Evolutionary conservation across 1,139 yeast species (phyloP).

Genomic region (Yamadazyma friedrichii): DNA sequence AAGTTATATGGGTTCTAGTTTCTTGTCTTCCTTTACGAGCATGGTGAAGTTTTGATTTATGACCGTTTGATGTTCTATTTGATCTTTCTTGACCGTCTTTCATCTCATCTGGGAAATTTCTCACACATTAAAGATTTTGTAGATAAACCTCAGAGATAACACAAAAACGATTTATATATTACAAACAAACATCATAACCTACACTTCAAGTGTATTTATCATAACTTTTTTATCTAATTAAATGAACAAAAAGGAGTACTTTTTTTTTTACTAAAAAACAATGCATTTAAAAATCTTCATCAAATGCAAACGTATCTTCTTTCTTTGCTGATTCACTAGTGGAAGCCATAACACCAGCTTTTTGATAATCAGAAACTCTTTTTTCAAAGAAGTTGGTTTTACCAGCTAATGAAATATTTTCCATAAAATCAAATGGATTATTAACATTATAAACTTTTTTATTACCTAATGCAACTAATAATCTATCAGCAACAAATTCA

Average conservation of each 20-base stretch:
- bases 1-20: slow-evolving; percentile 48
- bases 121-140: not conserved
- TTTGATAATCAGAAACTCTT: slow-evolving; percentile 98
- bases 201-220: not conserved
- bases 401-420: slow-evolving; percentile 94
- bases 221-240: not conserved
- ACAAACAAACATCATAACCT: slow-evolving; percentile 1
- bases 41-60: slow-evolving; percentile 54
- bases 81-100: slow-evolving; percentile 47
- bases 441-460: slow-evolving; percentile 81
- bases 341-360: slow-evolving; percentile 93
- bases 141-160: not conserved
- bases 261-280: not conserved
- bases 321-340: slow-evolving; percentile 27
- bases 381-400: slow-evolving; percentile 98
- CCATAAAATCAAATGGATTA: slow-evolving; percentile 99
- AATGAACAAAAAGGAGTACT: too few relatives aligned
- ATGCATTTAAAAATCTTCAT: slow-evolving; percentile 43
- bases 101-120: slow-evolving; percentile 36
- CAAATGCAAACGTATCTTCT: slow-evolving; percentile 38
- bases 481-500: slow-evolving; percentile 95
- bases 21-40: slow-evolving; percentile 35
- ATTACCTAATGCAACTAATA: slow-evolving; percentile 86
- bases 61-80: slow-evolving; percentile 50
- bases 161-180: slow-evolving; percentile 4